Base-by-base conservation (phyloP, 2,329 filamentous ascomycete genomes). In the Simplicillium sp. region DNA sequence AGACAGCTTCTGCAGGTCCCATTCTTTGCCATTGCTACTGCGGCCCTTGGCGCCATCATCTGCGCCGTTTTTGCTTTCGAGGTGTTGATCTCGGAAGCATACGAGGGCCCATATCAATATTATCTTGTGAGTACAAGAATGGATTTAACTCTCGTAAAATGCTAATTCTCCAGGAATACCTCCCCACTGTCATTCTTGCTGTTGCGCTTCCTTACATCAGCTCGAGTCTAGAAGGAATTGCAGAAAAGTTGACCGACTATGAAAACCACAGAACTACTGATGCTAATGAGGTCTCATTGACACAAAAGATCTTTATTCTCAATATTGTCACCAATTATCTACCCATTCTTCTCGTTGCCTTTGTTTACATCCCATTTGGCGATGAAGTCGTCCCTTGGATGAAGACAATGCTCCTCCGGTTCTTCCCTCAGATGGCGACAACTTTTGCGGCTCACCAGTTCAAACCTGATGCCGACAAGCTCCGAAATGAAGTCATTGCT, bases 311-410 rank as follows among this genome's bases (percentile, higher is more conserved):
- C 7, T 87, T 88, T 44, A 70, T 86, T 29, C 73, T 89, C 54
- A 85, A 84, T 65, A 86, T 87, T 64, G 85, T 88, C 59, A 87
- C 83, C 11, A 84, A 84, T 4, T 89, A 88, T 54, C 68, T 87
- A 1, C 82, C 82, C 1, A 82, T 86, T 36, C 72, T 87, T 46
- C 66, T 89, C 7, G 88, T 83, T 0, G 84, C 84, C 0, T 89
- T 88, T 51, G 73, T 89, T 39, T 89, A 89, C 53, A 80, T 89
- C 2, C 84, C 84, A 0, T 85, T 87, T 46, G 83, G 82, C 20
- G 71, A 71, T 35, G 58, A 75, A 14, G 73, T 87, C 2, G 75
- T 87, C 0, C 83, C 84, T 0, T 75, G 78, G 50, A 68, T 87
- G 1, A 76, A 85, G 47, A 50, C 76, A 16, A 71, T 82, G 46